phyloP scores from a whole-genome alignment of 2,329 filamentous ascomycete species.

The Penicillium sclerotiorum region DNA sequence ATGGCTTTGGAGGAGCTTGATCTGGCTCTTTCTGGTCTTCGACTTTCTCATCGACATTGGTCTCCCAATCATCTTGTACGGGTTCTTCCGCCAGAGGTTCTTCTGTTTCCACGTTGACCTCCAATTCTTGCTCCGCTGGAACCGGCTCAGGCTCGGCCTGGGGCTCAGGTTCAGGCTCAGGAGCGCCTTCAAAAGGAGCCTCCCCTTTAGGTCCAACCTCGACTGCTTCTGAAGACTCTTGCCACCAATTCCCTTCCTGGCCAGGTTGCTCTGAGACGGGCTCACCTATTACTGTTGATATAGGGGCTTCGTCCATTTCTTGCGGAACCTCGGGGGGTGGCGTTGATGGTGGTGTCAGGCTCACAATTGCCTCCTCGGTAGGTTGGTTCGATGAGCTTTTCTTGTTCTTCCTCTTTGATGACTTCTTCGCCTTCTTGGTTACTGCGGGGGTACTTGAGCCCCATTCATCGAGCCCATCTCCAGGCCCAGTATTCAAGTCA shows the following conservation, averaged over 20 bases:
- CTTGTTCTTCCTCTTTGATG: slow-evolving; percentile 33
- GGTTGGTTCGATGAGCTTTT: slow-evolving; percentile 3
- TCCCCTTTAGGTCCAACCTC: background rate
- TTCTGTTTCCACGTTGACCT: slow-evolving; percentile 2
- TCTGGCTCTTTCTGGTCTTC: slow-evolving; percentile 3
- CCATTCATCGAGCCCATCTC: background rate
- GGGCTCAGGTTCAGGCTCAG: slow-evolving; percentile 4
- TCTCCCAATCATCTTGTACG: slow-evolving; percentile 8
- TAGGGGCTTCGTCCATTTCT: background rate
- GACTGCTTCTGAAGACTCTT: background rate
- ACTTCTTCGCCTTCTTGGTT: slow-evolving; percentile 32
- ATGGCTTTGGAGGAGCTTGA: slow-evolving; percentile 15
- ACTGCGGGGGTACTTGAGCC: background rate
- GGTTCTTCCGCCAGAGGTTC: background rate
- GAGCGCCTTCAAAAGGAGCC: background rate
- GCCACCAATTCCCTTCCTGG: background rate
- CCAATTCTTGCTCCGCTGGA: slow-evolving; percentile 1
- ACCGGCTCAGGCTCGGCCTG: background rate
- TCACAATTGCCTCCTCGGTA: slow-evolving; percentile 27
- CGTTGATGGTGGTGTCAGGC: slow-evolving; percentile 43
- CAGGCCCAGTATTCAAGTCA: slow-evolving; percentile 3
- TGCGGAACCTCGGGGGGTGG: slow-evolving; percentile 29
- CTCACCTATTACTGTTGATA: background rate
- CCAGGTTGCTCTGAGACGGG: background rate
- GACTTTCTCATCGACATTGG: slow-evolving; percentile 4